phyloP scores from a whole-genome alignment of 257 asterid species.

The Voacanga thouarsii region DNA sequence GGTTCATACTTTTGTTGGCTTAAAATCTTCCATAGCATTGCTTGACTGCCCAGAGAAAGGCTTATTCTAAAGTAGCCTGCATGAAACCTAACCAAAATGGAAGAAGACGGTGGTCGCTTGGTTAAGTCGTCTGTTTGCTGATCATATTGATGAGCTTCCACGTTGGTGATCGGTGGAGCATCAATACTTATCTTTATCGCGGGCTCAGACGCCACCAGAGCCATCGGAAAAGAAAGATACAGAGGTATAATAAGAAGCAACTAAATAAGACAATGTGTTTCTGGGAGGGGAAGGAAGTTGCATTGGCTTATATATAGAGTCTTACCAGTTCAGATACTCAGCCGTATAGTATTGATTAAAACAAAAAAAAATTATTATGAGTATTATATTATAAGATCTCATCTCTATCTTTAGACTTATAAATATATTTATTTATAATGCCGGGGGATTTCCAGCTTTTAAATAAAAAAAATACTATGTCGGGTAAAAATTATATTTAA shows the following conservation, averaged over 20 bases:
- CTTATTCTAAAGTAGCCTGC: constrained; percentile 45
- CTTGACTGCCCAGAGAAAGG: constrained; percentile 40
- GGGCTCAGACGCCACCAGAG: not conserved
- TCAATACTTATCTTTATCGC: not conserved
- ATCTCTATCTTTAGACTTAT: too few relatives aligned
- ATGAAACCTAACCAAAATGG: constrained; percentile 32
- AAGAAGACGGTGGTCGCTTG: not conserved
- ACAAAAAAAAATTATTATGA: too few relatives aligned
- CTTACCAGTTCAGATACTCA: too few relatives aligned
- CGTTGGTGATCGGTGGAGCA: not conserved
- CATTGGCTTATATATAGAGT: not conserved
- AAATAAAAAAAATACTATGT: too few relatives aligned
- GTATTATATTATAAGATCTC: too few relatives aligned
- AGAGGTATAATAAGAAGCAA: too few relatives aligned
- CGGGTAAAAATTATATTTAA: too few relatives aligned
- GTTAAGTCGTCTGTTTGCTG: not conserved
- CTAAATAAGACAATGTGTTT: too few relatives aligned
- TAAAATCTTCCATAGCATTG: constrained; percentile 41
- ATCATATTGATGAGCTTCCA: not conserved
- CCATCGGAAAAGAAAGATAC: not conserved
- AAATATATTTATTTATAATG: too few relatives aligned
- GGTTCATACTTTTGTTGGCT: constrained; percentile 13
- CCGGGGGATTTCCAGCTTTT: too few relatives aligned
- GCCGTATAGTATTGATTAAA: too few relatives aligned
- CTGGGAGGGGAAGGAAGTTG: not conserved